Evolutionary conservation across 2,329 filamentous ascomycete species (phyloP).

Genomic region (Paecilomyces variotii): DNA sequence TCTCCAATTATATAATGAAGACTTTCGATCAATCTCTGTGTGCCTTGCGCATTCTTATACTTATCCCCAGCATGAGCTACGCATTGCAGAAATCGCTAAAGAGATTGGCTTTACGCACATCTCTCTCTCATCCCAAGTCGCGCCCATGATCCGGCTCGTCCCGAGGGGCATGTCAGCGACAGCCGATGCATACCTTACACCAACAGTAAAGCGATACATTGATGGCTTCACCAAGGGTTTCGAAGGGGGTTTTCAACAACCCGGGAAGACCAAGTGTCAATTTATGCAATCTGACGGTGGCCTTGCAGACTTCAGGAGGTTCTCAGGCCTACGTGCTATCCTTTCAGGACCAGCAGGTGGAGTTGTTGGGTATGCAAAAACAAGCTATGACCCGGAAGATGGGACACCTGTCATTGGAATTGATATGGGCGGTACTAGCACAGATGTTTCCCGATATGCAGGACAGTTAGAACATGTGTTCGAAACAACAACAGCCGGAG

Average conservation of each 20-base stretch:
- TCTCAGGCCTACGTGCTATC: constrained; percentile 78
- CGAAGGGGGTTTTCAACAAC: constrained; percentile 67
- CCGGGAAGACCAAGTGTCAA: constrained; percentile 68
- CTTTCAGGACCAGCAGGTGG: constrained; percentile 87
- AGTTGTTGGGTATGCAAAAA: constrained; percentile 83
- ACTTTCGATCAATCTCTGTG: constrained; percentile 75
- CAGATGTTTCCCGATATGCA: constrained; percentile 79
- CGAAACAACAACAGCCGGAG: constrained; percentile 81
- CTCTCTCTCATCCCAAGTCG: constrained; percentile 68
- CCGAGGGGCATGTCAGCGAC: constrained; percentile 68
- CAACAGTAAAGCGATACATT: constrained; percentile 70
- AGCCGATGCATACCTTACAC: constrained; percentile 72
- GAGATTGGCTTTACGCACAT: constrained; percentile 80
- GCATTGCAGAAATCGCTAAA: constrained; percentile 66
- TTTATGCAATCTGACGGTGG: constrained; percentile 89
- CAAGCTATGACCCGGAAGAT: constrained; percentile 72
- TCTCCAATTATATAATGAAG: constrained; percentile 43
- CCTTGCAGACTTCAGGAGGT: constrained; percentile 45
- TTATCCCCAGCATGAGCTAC: constrained; percentile 74
- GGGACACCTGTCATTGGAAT: constrained; percentile 82
- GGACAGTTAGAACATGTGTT: constrained; percentile 87
- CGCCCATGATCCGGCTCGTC: constrained; percentile 83
- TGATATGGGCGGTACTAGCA: constrained; percentile 88
- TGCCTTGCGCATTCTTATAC: constrained; percentile 91
- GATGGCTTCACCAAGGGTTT: constrained; percentile 73